These are phyloP conservation scores for Canavalia ensiformis DNA, from an alignment of 306 rosid genomes.

Conservation along the genomic window DNA sequence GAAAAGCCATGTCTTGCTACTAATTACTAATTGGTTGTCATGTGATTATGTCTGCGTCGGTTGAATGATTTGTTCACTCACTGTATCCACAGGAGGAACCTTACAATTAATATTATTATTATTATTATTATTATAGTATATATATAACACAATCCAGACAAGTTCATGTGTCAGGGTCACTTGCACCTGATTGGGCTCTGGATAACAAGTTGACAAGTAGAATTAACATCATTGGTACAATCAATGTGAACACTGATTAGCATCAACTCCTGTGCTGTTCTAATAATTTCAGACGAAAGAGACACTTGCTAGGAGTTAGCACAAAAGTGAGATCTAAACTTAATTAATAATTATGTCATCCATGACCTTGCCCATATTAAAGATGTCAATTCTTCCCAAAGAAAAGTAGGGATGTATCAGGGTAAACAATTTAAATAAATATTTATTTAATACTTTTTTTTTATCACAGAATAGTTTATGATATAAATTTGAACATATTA, in stretches of 20 bases:
- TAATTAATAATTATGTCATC: neutral
- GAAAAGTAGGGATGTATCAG: no score
- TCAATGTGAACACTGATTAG: constrained; percentile 28
- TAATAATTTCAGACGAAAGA: constrained; percentile 36
- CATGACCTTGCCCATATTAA: neutral
- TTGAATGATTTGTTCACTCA: constrained; percentile 44
- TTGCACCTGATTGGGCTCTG: constrained; percentile 41
- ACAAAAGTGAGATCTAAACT: constrained; percentile 2
- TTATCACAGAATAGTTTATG: no score
- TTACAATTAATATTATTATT: constrained; percentile 3
- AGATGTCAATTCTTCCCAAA: neutral
- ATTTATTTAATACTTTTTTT: no score
- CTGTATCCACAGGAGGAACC: constrained; percentile 7
- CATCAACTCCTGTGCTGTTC: constrained; percentile 41
- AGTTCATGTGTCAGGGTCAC: constrained; percentile 52
- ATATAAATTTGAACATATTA: no score
- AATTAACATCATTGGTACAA: constrained; percentile 31
- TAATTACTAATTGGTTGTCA: constrained; percentile 40
- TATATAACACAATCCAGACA: constrained; percentile 32
- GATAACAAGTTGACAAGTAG: constrained; percentile 53
- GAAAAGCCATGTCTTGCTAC: constrained; percentile 20
- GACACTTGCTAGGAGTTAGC: constrained; percentile 15
- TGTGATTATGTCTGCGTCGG: constrained; percentile 49
- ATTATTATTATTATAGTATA: no score
- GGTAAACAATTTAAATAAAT: no score